Evolutionary conservation across 352 stramenopile species (phyloP).

Genomic region (Pythium utonaiense): DNA sequence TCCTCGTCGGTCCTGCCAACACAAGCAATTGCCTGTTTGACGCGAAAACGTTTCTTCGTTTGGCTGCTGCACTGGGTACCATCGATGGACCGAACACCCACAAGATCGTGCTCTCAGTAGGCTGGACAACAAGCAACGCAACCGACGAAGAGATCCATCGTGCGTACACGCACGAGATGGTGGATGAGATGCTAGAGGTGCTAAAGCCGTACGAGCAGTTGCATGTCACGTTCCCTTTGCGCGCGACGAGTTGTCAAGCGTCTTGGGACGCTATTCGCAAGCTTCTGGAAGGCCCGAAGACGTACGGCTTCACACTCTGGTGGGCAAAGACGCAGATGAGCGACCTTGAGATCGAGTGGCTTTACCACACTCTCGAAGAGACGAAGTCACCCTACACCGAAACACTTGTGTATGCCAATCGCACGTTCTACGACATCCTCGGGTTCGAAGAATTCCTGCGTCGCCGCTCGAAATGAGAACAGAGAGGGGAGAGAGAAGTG

Average conservation of each 20-base stretch:
- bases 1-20: constrained; percentile 51
- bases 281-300: constrained; percentile 30
- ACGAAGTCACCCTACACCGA: background rate
- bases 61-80: constrained; percentile 31
- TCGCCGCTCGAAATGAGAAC: constrained; percentile 14
- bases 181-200: constrained; percentile 49
- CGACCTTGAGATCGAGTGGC: constrained; percentile 54
- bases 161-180: constrained; percentile 50
- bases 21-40: constrained; percentile 38
- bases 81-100: constrained; percentile 32
- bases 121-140: constrained; percentile 62
- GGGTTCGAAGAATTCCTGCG: constrained; percentile 56
- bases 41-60: constrained; percentile 39
- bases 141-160: constrained; percentile 49
- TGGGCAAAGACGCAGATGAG: constrained; percentile 55
- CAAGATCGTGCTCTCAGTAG: constrained; percentile 70
- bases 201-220: constrained; percentile 44
- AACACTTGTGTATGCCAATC: constrained; percentile 23
- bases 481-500: background rate
- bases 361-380: constrained; percentile 52
- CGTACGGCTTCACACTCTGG: constrained; percentile 69
- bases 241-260: constrained; percentile 49
- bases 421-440: constrained; percentile 74
- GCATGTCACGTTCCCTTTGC: constrained; percentile 60
- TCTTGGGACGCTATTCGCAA: constrained; percentile 49